Evolutionary conservation across 1,284 basidiomycete species (phyloP).

Genomic region (Fomitopsis palustris): DNA sequence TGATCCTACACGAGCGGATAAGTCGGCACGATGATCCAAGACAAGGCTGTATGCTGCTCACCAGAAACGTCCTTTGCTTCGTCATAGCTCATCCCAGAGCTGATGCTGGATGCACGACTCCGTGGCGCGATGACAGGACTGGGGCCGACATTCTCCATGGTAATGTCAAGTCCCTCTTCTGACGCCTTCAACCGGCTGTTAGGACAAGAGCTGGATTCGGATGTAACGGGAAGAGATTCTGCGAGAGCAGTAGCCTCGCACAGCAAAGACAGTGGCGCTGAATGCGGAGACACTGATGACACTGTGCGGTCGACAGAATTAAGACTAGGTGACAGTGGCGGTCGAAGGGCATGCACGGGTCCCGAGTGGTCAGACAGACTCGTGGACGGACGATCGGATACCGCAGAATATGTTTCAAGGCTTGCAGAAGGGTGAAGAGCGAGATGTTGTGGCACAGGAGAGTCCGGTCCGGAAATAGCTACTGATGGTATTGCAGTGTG

Average conservation of each 20-base stretch:
- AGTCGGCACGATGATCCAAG: not conserved
- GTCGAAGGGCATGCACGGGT: not conserved
- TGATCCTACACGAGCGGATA: not conserved
- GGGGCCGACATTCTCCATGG: not conserved
- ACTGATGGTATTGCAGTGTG: not conserved
- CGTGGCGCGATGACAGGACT: not conserved
- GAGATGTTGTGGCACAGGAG: not conserved
- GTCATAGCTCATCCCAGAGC: not conserved
- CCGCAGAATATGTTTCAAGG: not conserved
- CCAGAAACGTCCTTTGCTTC: not conserved
- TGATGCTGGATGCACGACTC: slow-evolving; percentile 5
- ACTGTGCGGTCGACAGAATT: not conserved
- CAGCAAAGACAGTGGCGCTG: not conserved
- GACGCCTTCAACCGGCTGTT: not conserved
- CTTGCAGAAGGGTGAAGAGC: not conserved
- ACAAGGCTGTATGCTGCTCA: not conserved
- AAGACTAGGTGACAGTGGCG: not conserved
- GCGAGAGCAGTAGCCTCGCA: not conserved
- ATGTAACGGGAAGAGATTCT: not conserved
- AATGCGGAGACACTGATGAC: not conserved
- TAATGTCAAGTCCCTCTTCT: not conserved
- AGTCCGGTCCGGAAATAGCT: not conserved
- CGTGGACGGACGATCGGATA: not conserved
- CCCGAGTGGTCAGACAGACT: not conserved
- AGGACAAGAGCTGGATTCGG: not conserved